Base-by-base conservation (phyloP, 805 yeast species). In the Cyberlindnera euphorbiiphila region DNA sequence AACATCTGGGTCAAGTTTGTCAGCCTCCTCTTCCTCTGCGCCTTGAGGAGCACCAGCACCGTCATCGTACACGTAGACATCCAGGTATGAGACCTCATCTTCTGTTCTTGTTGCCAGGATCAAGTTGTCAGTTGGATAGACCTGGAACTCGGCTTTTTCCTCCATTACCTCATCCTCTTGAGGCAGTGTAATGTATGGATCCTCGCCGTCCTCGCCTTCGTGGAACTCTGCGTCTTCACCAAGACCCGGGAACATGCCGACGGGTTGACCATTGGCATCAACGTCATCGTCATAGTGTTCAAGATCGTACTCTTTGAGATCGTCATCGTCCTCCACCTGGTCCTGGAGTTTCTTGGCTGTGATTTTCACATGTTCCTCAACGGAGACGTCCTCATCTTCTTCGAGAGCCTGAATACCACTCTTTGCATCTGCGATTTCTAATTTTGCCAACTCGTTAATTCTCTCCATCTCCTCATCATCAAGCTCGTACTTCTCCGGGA, bases 401-500 rank as follows among this genome's bases (percentile, higher is more conserved):
- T 34, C 32, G n/a, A 56, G 75, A 21, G 69, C 76, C 27, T 71
- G 75, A 41, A 81, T 64, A 30, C 75, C 87, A 25, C 75, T 76
- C 51, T 72, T 68, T 18, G 93, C 93, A 46, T 86, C 96, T 26
- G 74, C 72, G 33, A 93, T 66, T 58, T 89, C 86, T 50, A 88
- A 67, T 42, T 82, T 76, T 36, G 98, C 95, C 76, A 93, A 72
- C 48, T 79, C 77, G 45, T 81, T 76, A 57, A 93, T 88, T 64
- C 97, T 75, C 40, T 78, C 91, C 85, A 93, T 81, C 64, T 93
- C 98, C 43, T 76, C 91, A 45, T 93, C 98, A 50, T 88, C 81
- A 37, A 91, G 66, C 49, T 86, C 95, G 53, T 87, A 88, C 56
- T 83, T 76, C 53, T 78, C 86, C 6, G 98, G 98, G 57, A 81